Conservation (phyloP, 768 basidiomycete species). For the Pulveroboletus sp. region DNA sequence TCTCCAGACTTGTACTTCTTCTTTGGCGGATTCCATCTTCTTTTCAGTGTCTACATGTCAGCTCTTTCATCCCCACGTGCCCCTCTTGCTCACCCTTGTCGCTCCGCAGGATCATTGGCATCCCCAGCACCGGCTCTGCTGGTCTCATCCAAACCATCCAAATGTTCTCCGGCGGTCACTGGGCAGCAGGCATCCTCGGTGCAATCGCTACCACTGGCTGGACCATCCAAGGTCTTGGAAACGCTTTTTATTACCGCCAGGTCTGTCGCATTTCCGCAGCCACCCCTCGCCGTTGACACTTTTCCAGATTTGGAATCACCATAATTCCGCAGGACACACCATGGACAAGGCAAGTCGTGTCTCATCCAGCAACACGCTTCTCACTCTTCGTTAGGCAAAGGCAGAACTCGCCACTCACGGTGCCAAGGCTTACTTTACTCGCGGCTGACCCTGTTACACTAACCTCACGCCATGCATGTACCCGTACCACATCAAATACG, state of each 20-base stretch:
- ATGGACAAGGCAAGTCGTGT: slow-evolving; percentile 68
- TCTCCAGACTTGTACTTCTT: slow-evolving; percentile 89
- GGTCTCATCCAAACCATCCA: slow-evolving; percentile 92
- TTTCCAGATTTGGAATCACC: slow-evolving; percentile 69
- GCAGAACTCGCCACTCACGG: slow-evolving; percentile 80
- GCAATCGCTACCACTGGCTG: slow-evolving; percentile 83
- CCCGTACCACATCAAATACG: slow-evolving; percentile 10
- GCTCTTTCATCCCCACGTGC: slow-evolving; percentile 18
- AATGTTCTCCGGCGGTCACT: slow-evolving; percentile 66
- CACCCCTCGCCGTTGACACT: slow-evolving; percentile 2
- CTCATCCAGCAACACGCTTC: background rate
- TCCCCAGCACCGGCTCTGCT: slow-evolving; percentile 93
- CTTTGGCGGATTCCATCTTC: slow-evolving; percentile 92
- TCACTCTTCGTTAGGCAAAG: slow-evolving; percentile 59
- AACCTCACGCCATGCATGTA: slow-evolving; percentile 17
- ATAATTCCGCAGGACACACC: slow-evolving; percentile 81
- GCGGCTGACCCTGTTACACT: slow-evolving; percentile 48
- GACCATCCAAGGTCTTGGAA: slow-evolving; percentile 82
- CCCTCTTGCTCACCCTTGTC: slow-evolving; percentile 23
- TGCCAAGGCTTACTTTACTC: slow-evolving; percentile 84
- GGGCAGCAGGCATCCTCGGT: slow-evolving; percentile 81
- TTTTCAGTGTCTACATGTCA: slow-evolving; percentile 91
- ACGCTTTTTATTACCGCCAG: slow-evolving; percentile 76
- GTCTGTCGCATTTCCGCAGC: slow-evolving; percentile 38
- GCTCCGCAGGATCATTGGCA: slow-evolving; percentile 79